phyloP scores from a whole-genome alignment of 805 yeast species.

The Candida sithepensis region DNA sequence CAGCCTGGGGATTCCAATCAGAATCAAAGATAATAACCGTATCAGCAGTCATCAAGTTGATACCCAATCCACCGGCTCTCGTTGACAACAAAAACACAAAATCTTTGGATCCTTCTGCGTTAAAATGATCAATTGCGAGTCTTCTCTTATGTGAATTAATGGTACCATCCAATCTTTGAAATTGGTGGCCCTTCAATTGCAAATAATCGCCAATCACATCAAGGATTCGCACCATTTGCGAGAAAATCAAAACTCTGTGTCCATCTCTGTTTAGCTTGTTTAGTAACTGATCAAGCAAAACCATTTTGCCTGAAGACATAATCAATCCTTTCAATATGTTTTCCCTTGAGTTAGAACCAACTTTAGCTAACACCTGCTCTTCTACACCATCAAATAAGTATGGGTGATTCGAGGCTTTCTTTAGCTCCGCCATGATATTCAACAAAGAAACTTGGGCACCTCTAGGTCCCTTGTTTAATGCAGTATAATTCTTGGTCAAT shows the following conservation, averaged over 20 bases:
- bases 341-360: slow-evolving; percentile 63
- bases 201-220: slow-evolving; percentile 94
- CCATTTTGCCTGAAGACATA: slow-evolving; percentile 99
- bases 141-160: slow-evolving; percentile 91
- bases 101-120: slow-evolving; percentile 89
- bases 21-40: slow-evolving; percentile 97
- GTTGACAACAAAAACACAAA: slow-evolving; percentile 88
- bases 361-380: slow-evolving; percentile 67
- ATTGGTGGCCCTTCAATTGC: slow-evolving; percentile 78
- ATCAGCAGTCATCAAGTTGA: slow-evolving; percentile 98
- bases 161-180: slow-evolving; percentile 95
- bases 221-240: slow-evolving; percentile 96
- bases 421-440: slow-evolving; percentile 92
- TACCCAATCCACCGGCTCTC: slow-evolving; percentile 98
- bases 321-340: slow-evolving; percentile 83
- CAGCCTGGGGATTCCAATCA: slow-evolving; percentile 99
- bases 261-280: slow-evolving; percentile 88
- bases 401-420: slow-evolving; percentile 97
- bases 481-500: slow-evolving; percentile 86
- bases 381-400: slow-evolving; percentile 93
- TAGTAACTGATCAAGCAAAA: slow-evolving; percentile 81
- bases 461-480: slow-evolving; percentile 79
- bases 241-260: slow-evolving; percentile 90
- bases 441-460: slow-evolving; percentile 81
- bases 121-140: slow-evolving; percentile 93